A percentile compares a stretch with the other conserved stretches of the same genome.
phyloP scores from a whole-genome alignment of 106 monocot species.

The Apostasia shenzhenica region DNA sequence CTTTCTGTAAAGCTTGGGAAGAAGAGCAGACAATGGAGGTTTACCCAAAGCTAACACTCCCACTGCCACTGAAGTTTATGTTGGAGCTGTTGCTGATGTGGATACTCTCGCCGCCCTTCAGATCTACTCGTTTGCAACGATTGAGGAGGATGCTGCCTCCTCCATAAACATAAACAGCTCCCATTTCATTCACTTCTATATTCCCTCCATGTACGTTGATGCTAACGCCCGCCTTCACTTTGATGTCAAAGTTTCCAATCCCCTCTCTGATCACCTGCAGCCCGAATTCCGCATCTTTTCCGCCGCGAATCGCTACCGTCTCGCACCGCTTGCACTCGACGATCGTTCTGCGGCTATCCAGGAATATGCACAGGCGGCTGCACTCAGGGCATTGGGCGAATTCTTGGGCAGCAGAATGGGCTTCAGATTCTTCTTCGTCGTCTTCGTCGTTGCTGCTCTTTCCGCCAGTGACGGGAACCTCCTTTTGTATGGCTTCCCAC shows the following conservation, averaged over 20 bases:
- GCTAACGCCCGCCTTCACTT: not conserved
- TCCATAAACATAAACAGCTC: not conserved
- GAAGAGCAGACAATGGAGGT: too few relatives aligned
- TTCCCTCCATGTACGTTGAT: not conserved
- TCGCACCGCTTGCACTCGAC: not conserved
- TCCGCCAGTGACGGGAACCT: not conserved
- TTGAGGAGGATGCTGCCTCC: not conserved
- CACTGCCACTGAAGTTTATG: not conserved
- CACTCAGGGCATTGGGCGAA: not conserved
- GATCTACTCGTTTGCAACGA: not conserved
- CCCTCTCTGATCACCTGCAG: constrained; percentile 1
- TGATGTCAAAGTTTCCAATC: not conserved
- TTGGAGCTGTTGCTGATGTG: not conserved
- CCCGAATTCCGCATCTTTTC: not conserved
- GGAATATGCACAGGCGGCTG: not conserved
- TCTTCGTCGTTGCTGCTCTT: not conserved
- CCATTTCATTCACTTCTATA: not conserved
- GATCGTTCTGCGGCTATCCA: not conserved
- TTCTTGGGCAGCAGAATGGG: not conserved
- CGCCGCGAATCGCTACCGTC: not conserved
- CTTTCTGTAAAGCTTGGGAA: too few relatives aligned
- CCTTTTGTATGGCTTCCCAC: constrained; percentile 1
- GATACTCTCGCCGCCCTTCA: not conserved
- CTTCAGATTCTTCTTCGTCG: not conserved
- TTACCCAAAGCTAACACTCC: not conserved